Base-by-base conservation (phyloP, 1,139 yeast species). In the Saccharomyces uvarum region DNA sequence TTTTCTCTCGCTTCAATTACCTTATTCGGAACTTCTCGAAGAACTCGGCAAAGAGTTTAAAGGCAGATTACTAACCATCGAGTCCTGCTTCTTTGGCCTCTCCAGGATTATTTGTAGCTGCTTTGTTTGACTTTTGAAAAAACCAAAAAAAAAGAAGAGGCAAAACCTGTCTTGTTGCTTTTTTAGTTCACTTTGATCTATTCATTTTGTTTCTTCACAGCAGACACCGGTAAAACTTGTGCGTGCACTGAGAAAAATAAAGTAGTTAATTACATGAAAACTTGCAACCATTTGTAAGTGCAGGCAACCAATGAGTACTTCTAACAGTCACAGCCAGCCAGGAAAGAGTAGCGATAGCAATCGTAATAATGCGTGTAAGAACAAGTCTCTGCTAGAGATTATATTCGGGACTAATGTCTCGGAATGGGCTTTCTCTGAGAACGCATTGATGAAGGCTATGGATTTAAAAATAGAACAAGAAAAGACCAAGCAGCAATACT, bases 401-500 rank as follows among this genome's bases (percentile, higher is more conserved):
- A 53, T 65, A n/a, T 58, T 65, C 19, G 70, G 68, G 11, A 46
- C 61, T 26, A 54, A 60, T 24, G 54, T 61, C 11, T 51, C 58
- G 44, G 60, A 58, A 27, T 57, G 62, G 59, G 58, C 57, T 8
- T 54, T 58, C 38, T 59, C 87, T 2, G 91, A 87, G 57, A 75
- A 77, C 24, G 79, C 95, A 2, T 76, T 84, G 44, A 69, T 78
- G 28, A 84, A 82, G 60, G 82, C 91, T 0, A 72, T 90, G 48
- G 78, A 78, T 47, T 76, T 88, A 31, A 79, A 84, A 56, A 73
- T 82, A 2, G 95, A 88, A 67, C 95, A 87, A 65, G 97, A 91
- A 68, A 77, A 80, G 47, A 87, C 97, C 1, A 85, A 85, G 61
- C 97, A 90, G 68, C 95, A 87, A 61, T 85, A 77, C 63, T 84